Percentiles rank a stretch among this genome's conserved stretches.
Conservation (phyloP, 257 asterid species). For the Agastache rugosa region DNA sequence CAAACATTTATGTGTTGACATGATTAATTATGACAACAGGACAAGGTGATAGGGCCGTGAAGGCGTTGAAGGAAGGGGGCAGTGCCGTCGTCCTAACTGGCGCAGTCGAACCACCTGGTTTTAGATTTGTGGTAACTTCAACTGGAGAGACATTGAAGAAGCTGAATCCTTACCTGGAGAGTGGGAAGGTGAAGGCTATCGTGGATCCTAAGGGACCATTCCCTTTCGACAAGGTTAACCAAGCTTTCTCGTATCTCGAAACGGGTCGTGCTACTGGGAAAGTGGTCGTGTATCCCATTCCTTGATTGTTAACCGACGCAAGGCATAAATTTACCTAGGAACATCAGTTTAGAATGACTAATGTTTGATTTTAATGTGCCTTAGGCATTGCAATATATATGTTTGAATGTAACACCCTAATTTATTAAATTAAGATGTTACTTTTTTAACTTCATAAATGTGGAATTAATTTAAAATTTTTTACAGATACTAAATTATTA, state of each 20-base stretch:
- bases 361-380: not conserved
- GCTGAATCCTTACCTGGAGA: slow-evolving; percentile 74
- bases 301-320: slow-evolving; percentile 44
- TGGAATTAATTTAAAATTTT: too few species aligned
- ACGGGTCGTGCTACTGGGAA: slow-evolving; percentile 80
- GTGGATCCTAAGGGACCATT: slow-evolving; percentile 84
- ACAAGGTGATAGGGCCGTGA: slow-evolving; percentile 80
- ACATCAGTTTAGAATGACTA: slow-evolving; percentile 15
- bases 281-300: slow-evolving; percentile 80
- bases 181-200: slow-evolving; percentile 73
- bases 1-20: not conserved
- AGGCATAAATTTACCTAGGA: slow-evolving; percentile 20
- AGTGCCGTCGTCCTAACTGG: slow-evolving; percentile 80
- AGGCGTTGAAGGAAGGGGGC: slow-evolving; percentile 89
- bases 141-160: slow-evolving; percentile 68
- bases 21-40: slow-evolving; percentile 52
- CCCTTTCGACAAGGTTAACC: slow-evolving; percentile 70
- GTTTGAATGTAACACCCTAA: too few species aligned
- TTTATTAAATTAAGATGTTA: too few species aligned
- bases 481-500: too few species aligned
- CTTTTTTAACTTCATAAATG: too few species aligned
- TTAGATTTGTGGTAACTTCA: slow-evolving; percentile 83
- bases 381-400: not conserved
- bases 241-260: slow-evolving; percentile 81
- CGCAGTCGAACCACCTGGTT: slow-evolving; percentile 81